phyloP scores from a whole-genome alignment of 2,329 filamentous ascomycete genomes.

The Pestalotiopsis sp. region DNA sequence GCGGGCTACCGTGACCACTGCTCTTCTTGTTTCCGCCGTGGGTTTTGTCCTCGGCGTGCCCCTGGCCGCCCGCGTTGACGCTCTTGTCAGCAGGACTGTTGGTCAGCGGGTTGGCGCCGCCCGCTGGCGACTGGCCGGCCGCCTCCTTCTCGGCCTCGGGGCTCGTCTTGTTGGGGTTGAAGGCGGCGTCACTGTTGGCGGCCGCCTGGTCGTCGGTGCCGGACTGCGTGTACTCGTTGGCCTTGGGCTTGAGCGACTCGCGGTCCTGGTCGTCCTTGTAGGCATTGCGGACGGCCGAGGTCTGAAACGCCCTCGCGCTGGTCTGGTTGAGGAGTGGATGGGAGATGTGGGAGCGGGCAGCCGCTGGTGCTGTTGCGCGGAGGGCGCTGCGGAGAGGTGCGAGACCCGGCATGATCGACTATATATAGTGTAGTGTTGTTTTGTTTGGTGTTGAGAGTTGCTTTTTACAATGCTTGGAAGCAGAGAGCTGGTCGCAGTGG shows the following conservation, averaged over 20 bases:
- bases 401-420: constrained; percentile 20
- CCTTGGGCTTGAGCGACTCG: constrained; percentile 65
- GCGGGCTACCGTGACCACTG: constrained; percentile 25
- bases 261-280: constrained; percentile 61
- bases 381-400: constrained; percentile 23
- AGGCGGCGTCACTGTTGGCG: constrained; percentile 63
- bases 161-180: constrained; percentile 67
- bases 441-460: too few relatives aligned
- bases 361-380: constrained; percentile 15
- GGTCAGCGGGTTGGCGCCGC: constrained; percentile 39
- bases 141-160: constrained; percentile 62
- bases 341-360: constrained; percentile 7
- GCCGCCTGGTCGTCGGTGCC: constrained; percentile 65
- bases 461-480: background rate
- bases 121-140: constrained; percentile 31
- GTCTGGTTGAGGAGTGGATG: constrained; percentile 5
- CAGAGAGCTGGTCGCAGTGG: background rate
- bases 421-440: background rate
- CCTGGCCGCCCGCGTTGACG: constrained; percentile 34
- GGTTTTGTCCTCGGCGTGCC: constrained; percentile 30
- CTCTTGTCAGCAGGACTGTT: constrained; percentile 48
- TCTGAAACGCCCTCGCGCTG: constrained; percentile 34
- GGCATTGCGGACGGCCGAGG: constrained; percentile 30
- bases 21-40: constrained; percentile 36
- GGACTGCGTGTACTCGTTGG: constrained; percentile 69